phyloP scores from a whole-genome alignment of 2,329 filamentous ascomycete species.

The Ascochyta viciae-villosae region DNA sequence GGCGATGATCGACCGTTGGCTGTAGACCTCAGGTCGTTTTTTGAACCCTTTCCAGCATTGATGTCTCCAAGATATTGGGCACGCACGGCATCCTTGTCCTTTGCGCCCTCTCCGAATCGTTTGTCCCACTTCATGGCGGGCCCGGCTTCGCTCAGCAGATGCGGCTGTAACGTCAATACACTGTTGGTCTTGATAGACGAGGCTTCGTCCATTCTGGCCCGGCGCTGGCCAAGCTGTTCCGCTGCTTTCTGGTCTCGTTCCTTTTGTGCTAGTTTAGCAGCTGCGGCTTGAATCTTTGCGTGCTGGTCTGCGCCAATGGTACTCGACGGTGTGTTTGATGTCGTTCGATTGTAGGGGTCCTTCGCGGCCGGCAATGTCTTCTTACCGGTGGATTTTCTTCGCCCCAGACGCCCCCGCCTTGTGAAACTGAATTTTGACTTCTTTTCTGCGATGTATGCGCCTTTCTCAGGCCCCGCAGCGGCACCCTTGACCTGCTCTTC shows the following conservation, averaged over 20 bases:
- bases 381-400: conserved; percentile 58
- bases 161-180: conserved; percentile 84
- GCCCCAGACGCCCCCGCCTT: conserved; percentile 71
- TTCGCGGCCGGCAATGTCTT: conserved; percentile 51
- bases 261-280: conserved; percentile 78
- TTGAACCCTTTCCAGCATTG: conserved; percentile 72
- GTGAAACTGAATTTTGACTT: conserved; percentile 89
- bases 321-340: conserved; percentile 64
- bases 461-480: conserved; percentile 80
- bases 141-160: conserved; percentile 84
- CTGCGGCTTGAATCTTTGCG: conserved; percentile 89
- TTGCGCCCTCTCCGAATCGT: conserved; percentile 90
- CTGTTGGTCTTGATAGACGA: conserved; percentile 80
- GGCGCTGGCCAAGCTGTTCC: conserved; percentile 60
- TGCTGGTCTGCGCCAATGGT: conserved; percentile 92
- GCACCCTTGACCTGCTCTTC: conserved; percentile 97
- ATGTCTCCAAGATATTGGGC: conserved; percentile 82
- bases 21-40: conserved; percentile 51
- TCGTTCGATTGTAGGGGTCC: conserved; percentile 60
- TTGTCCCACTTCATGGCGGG: conserved; percentile 97
- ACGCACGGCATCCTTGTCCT: conserved; percentile 85
- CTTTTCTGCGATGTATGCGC: conserved; percentile 93
- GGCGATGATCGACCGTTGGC: conserved; percentile 43
- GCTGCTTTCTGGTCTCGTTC: conserved; percentile 65
- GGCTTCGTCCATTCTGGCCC: conserved; percentile 62